Evolutionary conservation across 2,329 filamentous ascomycete genomes (phyloP).

Genomic region (Venturiaceae sp.): DNA sequence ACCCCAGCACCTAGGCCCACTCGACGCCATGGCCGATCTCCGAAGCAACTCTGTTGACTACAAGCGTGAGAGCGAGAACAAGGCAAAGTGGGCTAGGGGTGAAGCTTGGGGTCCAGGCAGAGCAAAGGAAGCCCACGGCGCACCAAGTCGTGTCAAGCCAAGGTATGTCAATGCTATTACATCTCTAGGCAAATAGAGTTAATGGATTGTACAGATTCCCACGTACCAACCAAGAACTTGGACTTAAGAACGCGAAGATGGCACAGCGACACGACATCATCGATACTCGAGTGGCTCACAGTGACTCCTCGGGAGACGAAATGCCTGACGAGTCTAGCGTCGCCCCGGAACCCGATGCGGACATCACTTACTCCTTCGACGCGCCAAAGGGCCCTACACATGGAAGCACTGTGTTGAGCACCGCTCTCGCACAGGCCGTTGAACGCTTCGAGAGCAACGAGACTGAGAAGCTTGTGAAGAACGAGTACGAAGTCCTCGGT

Average conservation of each 20-base stretch:
- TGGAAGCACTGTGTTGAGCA: conserved; percentile 48
- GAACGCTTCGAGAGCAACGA: conserved; percentile 50
- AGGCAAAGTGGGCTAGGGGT: conserved; percentile 42
- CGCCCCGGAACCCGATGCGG: conserved; percentile 34
- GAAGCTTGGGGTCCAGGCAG: conserved; percentile 27
- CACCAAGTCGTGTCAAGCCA: conserved; percentile 14
- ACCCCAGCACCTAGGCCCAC: background rate
- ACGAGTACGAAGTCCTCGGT: conserved; percentile 47
- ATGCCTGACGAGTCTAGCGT: conserved; percentile 33
- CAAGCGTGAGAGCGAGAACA: conserved; percentile 39
- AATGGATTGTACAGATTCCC: background rate
- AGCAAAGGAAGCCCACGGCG: conserved; percentile 7
- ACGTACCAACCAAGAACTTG: conserved; percentile 6
- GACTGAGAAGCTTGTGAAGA: conserved; percentile 50
- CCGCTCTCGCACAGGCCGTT: conserved; percentile 47
- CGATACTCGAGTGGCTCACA: conserved; percentile 13
- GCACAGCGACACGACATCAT: conserved; percentile 19
- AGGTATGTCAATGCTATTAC: conserved; percentile 13
- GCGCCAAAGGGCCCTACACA: conserved; percentile 36
- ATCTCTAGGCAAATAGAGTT: background rate
- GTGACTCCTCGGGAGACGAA: conserved; percentile 33
- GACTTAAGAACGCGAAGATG: background rate
- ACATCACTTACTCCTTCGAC: conserved; percentile 46
- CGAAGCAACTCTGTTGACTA: conserved; percentile 43
- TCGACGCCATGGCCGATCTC: conserved; percentile 30